Evolutionary conservation across 768 basidiomycete genomes (phyloP), one percentile per base, ranked within the genome.

Genomic region (Roridomyces roridus): DNA sequence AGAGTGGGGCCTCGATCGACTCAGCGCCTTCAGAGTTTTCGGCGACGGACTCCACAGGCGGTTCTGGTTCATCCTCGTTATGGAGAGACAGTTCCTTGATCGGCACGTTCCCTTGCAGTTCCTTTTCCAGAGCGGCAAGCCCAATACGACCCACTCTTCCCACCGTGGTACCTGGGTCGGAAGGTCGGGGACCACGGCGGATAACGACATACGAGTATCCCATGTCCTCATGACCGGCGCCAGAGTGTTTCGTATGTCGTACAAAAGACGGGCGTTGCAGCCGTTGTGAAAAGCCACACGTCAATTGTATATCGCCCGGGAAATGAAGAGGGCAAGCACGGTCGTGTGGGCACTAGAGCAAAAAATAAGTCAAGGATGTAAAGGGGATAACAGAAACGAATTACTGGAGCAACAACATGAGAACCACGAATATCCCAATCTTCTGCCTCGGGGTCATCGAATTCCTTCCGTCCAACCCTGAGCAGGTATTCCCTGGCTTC

Each of bases 171-270:
- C 65, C 65, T 1, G 68, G 59, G 37, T 68, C 60, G 15, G 55
- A 47, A 8, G 94, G 94, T 54, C 96, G 80, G 25, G 75, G 60
- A 3, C 96, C 96, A 46, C 94, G 82, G 28, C 86, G 87, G 51
- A 99, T 81, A 26, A 94, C 91, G 44, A 97, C 83, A 69, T 99
- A 99, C 17, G 93, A 92, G 70, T 95, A 98, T 29, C 84, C 85
- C 31, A 87, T 82, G 63, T 96, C 91, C 71, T 96, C 94, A 60
- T 96, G 91, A 2, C 94, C 94, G 28, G 83, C 72, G 23, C 82
- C 84, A 21, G 90, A 88, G 70, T 96, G 93, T 70, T 97, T 98
- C 18, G 95, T 98, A 55, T 77, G 81, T 25, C 94, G 87, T 35
- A 95, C 80, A 72, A 97, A 97, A 10, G 80, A 74, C 10, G 96